Conservation (phyloP, 805 yeast species). For the Teunomyces gatunensis region DNA sequence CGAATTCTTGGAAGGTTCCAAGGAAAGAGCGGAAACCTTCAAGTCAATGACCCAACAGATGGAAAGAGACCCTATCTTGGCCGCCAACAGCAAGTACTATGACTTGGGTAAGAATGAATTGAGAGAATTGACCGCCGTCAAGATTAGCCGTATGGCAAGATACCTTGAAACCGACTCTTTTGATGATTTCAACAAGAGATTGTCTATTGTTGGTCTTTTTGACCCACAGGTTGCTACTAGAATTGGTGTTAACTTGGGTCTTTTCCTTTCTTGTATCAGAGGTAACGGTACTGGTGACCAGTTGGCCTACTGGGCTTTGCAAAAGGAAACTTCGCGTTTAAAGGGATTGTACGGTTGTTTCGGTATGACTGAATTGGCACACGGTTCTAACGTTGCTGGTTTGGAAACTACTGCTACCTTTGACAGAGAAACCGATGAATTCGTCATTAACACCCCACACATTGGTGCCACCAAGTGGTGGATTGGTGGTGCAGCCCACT, state of each 20-base stretch:
- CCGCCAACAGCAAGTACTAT: slow-evolving; percentile 52
- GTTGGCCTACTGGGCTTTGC: slow-evolving; percentile 75
- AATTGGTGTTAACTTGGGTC: slow-evolving; percentile 83
- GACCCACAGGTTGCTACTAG: slow-evolving; percentile 85
- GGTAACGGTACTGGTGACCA: slow-evolving; percentile 90
- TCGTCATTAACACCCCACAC: slow-evolving; percentile 81
- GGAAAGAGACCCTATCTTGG: slow-evolving; percentile 65
- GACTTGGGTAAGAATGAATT: slow-evolving; percentile 56
- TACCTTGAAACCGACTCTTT: slow-evolving; percentile 53
- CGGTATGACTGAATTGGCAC: slow-evolving; percentile 65
- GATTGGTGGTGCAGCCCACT: slow-evolving; percentile 98
- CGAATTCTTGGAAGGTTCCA: slow-evolving; percentile 55
- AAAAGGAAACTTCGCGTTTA: slow-evolving; percentile 58
- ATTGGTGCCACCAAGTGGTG: slow-evolving; percentile 96
- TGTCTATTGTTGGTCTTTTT: slow-evolving; percentile 56
- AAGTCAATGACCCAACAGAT: slow-evolving; percentile 53
- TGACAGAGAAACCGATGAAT: slow-evolving; percentile 61
- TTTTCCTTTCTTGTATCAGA: slow-evolving; percentile 74
- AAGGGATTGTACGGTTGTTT: slow-evolving; percentile 63
- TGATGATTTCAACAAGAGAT: slow-evolving; percentile 54
- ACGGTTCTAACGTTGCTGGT: slow-evolving; percentile 65
- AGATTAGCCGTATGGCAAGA: slow-evolving; percentile 58
- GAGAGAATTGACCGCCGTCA: slow-evolving; percentile 57
- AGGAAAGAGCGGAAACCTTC: slow-evolving; percentile 45
- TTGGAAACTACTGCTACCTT: slow-evolving; percentile 70